Percentiles rank a stretch among this genome's conserved stretches.
Conservation (phyloP, 2,329 filamentous ascomycete genomes). For the Pseudocercospora fuligena region DNA sequence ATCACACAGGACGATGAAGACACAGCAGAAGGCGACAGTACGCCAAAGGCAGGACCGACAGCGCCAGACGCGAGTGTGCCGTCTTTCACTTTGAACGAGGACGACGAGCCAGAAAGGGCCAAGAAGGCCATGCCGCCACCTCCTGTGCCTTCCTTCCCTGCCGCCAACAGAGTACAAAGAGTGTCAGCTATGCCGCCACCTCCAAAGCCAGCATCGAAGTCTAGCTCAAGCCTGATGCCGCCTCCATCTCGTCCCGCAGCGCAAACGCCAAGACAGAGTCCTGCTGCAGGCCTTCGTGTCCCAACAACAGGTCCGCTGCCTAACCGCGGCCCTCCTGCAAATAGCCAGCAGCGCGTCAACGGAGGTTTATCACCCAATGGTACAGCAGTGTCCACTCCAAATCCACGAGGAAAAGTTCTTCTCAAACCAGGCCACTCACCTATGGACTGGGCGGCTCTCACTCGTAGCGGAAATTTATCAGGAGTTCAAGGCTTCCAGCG, state of each 20-base stretch:
- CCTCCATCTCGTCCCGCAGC: slow-evolving; percentile 32
- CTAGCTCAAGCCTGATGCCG: slow-evolving; percentile 35
- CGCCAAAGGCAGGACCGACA: slow-evolving; percentile 38
- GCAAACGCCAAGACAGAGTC: slow-evolving; percentile 28
- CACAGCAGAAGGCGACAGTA: slow-evolving; percentile 34
- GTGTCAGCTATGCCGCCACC: slow-evolving; percentile 44
- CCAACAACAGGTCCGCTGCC: slow-evolving; percentile 55
- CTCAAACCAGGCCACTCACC: slow-evolving; percentile 92
- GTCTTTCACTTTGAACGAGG: slow-evolving; percentile 34
- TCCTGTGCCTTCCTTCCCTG: slow-evolving; percentile 49
- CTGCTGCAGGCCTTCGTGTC: slow-evolving; percentile 47
- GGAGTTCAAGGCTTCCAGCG: slow-evolving; percentile 63
- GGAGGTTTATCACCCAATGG: slow-evolving; percentile 39
- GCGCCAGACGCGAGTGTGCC: slow-evolving; percentile 30
- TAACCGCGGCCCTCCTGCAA: slow-evolving; percentile 48
- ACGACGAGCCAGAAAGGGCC: slow-evolving; percentile 41
- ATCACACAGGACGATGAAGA: slow-evolving; percentile 19
- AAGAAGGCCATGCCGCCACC: slow-evolving; percentile 7
- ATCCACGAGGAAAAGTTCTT: slow-evolving; percentile 67
- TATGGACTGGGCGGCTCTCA: slow-evolving; percentile 90
- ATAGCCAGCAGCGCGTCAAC: slow-evolving; percentile 47
- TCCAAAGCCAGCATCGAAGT: slow-evolving; percentile 34
- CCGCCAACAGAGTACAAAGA: slow-evolving; percentile 53
- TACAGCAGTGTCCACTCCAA: slow-evolving; percentile 46
- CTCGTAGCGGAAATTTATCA: slow-evolving; percentile 59